Conservation (phyloP, 2,329 filamentous ascomycete genomes). For the Pseudocercospora pini-densiflorae region DNA sequence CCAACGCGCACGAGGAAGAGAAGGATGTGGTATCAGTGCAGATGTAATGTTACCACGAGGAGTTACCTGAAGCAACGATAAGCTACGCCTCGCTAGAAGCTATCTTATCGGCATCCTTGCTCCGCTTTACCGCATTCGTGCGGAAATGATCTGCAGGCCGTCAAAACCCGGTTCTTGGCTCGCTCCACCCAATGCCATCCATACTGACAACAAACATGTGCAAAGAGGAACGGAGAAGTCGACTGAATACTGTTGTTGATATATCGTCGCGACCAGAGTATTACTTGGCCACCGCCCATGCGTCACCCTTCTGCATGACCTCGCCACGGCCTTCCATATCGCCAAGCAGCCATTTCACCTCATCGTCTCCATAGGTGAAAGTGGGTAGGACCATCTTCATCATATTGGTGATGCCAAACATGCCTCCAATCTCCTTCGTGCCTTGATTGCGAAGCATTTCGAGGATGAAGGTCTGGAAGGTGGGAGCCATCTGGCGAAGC, state of each 20-base stretch:
- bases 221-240: not conserved
- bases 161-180: not conserved
- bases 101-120: slow-evolving; percentile 10
- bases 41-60: not conserved
- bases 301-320: slow-evolving; percentile 53
- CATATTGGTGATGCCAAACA: slow-evolving; percentile 93
- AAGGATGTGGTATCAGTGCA: not conserved
- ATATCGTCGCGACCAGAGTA: not conserved
- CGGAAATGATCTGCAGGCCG: not conserved
- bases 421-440: slow-evolving; percentile 59
- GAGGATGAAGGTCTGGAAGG: slow-evolving; percentile 91
- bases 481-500: slow-evolving; percentile 68
- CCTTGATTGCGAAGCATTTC: slow-evolving; percentile 91
- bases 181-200: not conserved
- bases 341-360: slow-evolving; percentile 78
- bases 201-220: not conserved
- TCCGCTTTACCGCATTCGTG: not conserved
- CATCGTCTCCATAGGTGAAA: slow-evolving; percentile 87
- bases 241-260: not conserved
- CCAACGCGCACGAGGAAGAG: not conserved
- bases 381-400: slow-evolving; percentile 88
- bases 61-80: slow-evolving; percentile 8
- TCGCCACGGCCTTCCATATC: slow-evolving; percentile 76
- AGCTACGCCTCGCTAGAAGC: not conserved
- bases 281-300: slow-evolving; percentile 33